Conservation (phyloP, 2,329 filamentous ascomycete species). For the Aureobasidium sp. region DNA sequence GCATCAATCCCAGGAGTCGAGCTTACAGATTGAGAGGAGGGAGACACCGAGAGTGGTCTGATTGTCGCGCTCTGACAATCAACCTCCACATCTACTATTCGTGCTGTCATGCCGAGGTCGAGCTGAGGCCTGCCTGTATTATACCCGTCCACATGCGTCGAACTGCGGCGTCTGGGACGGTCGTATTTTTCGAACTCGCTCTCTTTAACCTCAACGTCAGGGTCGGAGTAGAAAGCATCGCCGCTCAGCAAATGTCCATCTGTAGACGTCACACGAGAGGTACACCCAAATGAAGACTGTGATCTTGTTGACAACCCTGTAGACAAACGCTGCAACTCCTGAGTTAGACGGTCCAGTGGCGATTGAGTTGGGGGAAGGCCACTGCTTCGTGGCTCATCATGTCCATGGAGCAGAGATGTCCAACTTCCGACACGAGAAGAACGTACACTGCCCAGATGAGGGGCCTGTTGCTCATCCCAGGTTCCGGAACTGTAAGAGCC, state of each 20-base stretch:
- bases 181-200: not conserved
- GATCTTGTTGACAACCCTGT: conserved; percentile 4
- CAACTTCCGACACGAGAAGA: not conserved
- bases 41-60: not conserved
- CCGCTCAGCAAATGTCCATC: conserved; percentile 1
- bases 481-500: not conserved
- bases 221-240: not conserved
- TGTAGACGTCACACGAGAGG: not conserved
- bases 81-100: not conserved
- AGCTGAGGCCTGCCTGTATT: not conserved
- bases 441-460: not conserved
- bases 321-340: conserved; percentile 23
- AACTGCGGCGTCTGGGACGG: not conserved
- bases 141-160: not conserved
- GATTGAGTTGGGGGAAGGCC: conserved; percentile 20
- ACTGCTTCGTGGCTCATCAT: not conserved
- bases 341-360: conserved; percentile 26
- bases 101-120: not conserved
- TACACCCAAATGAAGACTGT: not conserved
- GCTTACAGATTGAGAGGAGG: not conserved
- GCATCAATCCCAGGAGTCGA: not conserved
- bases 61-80: not conserved
- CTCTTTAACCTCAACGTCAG: not conserved
- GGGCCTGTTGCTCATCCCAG: not conserved
- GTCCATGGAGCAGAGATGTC: not conserved